Evolutionary conservation across 495 filamentous ascomycete species (phyloP).

Genomic region (Talaromyces thailandensis): DNA sequence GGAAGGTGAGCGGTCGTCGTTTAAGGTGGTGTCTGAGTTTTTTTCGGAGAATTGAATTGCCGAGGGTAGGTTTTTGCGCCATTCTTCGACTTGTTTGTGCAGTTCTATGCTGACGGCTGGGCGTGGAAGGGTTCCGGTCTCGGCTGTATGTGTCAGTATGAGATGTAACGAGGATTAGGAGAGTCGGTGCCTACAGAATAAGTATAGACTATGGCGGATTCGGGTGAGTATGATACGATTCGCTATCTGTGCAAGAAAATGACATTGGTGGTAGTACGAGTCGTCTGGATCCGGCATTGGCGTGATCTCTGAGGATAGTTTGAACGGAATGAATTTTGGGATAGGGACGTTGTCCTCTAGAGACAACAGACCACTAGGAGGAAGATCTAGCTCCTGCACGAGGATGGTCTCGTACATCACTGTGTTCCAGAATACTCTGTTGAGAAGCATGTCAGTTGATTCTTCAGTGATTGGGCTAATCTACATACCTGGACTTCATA

Average conservation of each 20-base stretch:
- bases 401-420: slow-evolving; percentile 42
- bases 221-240: slow-evolving; percentile 40
- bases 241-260: slow-evolving; percentile 41
- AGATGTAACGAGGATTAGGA: neutral
- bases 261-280: slow-evolving; percentile 38
- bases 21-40: slow-evolving; percentile 15
- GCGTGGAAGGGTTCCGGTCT: slow-evolving; percentile 35
- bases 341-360: slow-evolving; percentile 39
- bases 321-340: slow-evolving; percentile 38
- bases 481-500: slow-evolving; percentile 29
- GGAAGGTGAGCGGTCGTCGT: slow-evolving; percentile 14
- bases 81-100: slow-evolving; percentile 38
- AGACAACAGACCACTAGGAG: slow-evolving; percentile 33
- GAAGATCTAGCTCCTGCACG: slow-evolving; percentile 37
- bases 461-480: neutral
- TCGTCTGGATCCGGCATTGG: slow-evolving; percentile 29
- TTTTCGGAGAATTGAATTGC: slow-evolving; percentile 30
- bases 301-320: slow-evolving; percentile 12
- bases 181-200: slow-evolving; percentile 27
- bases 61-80: slow-evolving; percentile 35
- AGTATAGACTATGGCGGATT: slow-evolving; percentile 39
- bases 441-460: neutral
- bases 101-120: slow-evolving; percentile 37
- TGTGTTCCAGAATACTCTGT: slow-evolving; percentile 37
- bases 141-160: slow-evolving; percentile 19